A percentile compares a stretch with the other conserved stretches of the same genome.
Conservation (phyloP, 768 basidiomycete species). For the Lepiota subincarnata region DNA sequence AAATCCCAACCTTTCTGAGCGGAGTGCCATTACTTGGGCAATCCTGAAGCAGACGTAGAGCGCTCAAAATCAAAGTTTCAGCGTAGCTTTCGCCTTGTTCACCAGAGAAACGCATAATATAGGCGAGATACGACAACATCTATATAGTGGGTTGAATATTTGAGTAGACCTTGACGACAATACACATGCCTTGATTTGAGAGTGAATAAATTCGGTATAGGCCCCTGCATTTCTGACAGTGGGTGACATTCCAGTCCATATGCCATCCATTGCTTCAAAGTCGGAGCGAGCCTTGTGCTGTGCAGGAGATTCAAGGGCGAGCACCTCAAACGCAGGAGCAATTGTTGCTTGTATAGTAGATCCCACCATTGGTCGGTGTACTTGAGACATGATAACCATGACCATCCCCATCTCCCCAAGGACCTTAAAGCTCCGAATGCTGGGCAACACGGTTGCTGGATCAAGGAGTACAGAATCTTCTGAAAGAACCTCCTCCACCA, state of each 20-base stretch:
- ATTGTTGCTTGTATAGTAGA: slow-evolving; percentile 68
- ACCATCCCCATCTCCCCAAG: slow-evolving; percentile 92
- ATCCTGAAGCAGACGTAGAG: slow-evolving; percentile 88
- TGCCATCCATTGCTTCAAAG: slow-evolving; percentile 74
- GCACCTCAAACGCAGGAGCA: slow-evolving; percentile 72
- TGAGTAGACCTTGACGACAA: not conserved
- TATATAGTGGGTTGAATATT: slow-evolving; percentile 23
- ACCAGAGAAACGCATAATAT: slow-evolving; percentile 65
- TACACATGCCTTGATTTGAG: slow-evolving; percentile 82
- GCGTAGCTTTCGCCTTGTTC: slow-evolving; percentile 69
- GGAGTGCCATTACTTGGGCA: slow-evolving; percentile 83
- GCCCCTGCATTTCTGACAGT: slow-evolving; percentile 66
- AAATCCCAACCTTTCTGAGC: slow-evolving; percentile 63
- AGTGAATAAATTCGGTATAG: slow-evolving; percentile 80
- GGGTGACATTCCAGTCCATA: slow-evolving; percentile 80
- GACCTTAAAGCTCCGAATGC: slow-evolving; percentile 88
- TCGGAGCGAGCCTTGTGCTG: slow-evolving; percentile 76
- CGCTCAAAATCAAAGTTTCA: slow-evolving; percentile 74
- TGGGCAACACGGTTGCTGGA: slow-evolving; percentile 55
- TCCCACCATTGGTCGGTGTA: slow-evolving; percentile 61
- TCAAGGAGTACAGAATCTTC: slow-evolving; percentile 58
- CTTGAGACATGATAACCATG: slow-evolving; percentile 86
- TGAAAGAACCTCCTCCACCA: slow-evolving; percentile 73
- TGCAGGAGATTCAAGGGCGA: slow-evolving; percentile 75
- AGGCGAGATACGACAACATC: slow-evolving; percentile 91